Evolutionary conservation across 352 stramenopile genomes (phyloP).

Genomic region (Globisporangium middletonii): DNA sequence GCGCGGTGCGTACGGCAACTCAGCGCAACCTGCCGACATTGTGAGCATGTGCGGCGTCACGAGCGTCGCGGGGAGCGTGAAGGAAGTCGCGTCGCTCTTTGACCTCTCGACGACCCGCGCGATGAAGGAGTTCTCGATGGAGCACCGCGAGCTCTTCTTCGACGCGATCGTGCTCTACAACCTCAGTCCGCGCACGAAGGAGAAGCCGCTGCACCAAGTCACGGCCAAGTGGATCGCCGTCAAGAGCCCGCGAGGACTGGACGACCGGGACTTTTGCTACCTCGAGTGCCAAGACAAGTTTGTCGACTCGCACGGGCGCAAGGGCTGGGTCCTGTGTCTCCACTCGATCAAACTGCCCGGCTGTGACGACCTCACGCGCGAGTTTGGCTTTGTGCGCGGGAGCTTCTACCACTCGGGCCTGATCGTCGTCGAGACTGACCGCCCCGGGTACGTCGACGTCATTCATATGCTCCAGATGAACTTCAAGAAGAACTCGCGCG

Average conservation of each 20-base stretch:
- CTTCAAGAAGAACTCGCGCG: conserved; percentile 59
- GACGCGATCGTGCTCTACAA: conserved; percentile 70
- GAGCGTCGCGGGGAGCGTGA: conserved; percentile 55
- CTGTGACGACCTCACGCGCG: conserved; percentile 65
- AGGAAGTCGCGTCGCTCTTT: conserved; percentile 72
- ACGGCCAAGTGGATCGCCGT: conserved; percentile 79
- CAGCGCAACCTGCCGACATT: conserved; percentile 19
- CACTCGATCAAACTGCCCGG: conserved; percentile 81
- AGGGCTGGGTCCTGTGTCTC: conserved; percentile 79
- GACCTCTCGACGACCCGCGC: conserved; percentile 49
- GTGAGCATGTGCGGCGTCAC: conserved; percentile 78
- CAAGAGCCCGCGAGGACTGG: conserved; percentile 45
- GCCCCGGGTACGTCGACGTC: conserved; percentile 66
- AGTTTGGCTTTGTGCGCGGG: conserved; percentile 70
- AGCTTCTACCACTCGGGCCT: conserved; percentile 84
- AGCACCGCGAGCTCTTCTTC: conserved; percentile 60
- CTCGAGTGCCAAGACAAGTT: conserved; percentile 87
- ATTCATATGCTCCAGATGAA: conserved; percentile 83
- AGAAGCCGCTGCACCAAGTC: conserved; percentile 78
- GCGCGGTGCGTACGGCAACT: conserved; percentile 22
- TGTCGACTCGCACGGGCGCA: conserved; percentile 67
- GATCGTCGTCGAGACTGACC: conserved; percentile 74
- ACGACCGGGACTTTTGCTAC: conserved; percentile 73
- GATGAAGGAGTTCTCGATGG: conserved; percentile 65
- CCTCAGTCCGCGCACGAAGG: conserved; percentile 51